Evolutionary conservation across 805 yeast genomes (phyloP).

Genomic region (Nakazawaea siamensis): DNA sequence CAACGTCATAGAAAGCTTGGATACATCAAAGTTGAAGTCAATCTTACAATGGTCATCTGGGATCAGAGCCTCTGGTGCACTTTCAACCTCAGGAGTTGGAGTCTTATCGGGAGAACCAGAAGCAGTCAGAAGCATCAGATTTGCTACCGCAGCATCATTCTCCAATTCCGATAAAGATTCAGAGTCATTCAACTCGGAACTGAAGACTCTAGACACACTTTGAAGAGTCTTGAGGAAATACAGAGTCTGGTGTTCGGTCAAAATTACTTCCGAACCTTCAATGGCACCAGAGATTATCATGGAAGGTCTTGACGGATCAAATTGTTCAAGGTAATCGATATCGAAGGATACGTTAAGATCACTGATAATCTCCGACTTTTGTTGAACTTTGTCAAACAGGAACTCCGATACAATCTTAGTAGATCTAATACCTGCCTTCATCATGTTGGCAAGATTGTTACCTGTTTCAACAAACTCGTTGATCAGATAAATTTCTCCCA

Average conservation of each 20-base stretch:
- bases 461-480: conserved; percentile 42
- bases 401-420: conserved; percentile 61
- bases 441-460: conserved; percentile 35
- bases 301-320: conserved; percentile 32
- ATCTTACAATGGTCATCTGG: conserved; percentile 27
- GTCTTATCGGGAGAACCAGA: conserved; percentile 3
- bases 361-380: conserved; percentile 56
- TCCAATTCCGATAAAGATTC: conserved; percentile 37
- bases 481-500: conserved; percentile 74
- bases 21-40: conserved; percentile 48
- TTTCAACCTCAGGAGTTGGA: not conserved
- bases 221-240: conserved; percentile 48
- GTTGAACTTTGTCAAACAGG: conserved; percentile 36
- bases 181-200: conserved; percentile 28
- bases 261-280: conserved; percentile 51
- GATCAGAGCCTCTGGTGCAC: conserved; percentile 12
- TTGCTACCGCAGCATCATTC: conserved; percentile 60
- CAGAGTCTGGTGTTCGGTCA: conserved; percentile 68
- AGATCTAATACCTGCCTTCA: conserved; percentile 64
- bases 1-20: conserved; percentile 53
- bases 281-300: conserved; percentile 47
- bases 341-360: conserved; percentile 54
- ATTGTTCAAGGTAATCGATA: conserved; percentile 44
- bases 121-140: conserved; percentile 25
- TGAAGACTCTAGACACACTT: conserved; percentile 48